Percentiles rank a stretch among this genome's conserved stretches.
These are phyloP conservation scores for Antrodiella citrinella DNA, from an alignment of 768 basidiomycete genomes.

Conservation along the genomic window DNA sequence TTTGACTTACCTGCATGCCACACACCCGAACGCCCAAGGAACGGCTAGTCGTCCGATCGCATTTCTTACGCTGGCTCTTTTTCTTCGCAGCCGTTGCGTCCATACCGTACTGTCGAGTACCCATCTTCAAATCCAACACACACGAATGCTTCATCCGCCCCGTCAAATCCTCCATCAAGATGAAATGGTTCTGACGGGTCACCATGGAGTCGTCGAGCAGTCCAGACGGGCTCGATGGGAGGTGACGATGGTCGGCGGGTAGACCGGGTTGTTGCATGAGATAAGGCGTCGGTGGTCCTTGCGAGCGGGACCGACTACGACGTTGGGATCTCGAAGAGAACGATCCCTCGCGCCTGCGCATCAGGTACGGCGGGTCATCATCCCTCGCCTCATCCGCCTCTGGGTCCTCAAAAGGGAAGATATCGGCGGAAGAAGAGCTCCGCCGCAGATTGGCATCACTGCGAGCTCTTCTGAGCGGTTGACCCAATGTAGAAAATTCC, in stretches of 20 bases:
- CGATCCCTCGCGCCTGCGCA: neutral
- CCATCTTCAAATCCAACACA: constrained; percentile 98
- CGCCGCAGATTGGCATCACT: constrained; percentile 47
- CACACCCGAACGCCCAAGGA: constrained; percentile 89
- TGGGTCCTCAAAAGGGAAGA: constrained; percentile 24
- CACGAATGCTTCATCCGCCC: constrained; percentile 87
- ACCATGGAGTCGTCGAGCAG: constrained; percentile 22
- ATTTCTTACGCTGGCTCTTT: constrained; percentile 98
- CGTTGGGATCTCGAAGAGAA: constrained; percentile 6
- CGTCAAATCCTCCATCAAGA: constrained; percentile 98
- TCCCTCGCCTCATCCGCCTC: constrained; percentile 1
- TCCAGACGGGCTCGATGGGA: constrained; percentile 1
- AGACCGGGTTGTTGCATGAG: constrained; percentile 10
- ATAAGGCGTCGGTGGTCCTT: constrained; percentile 1
- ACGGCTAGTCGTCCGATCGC: constrained; percentile 90
- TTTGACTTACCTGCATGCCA: constrained; percentile 87
- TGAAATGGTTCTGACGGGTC: constrained; percentile 93
- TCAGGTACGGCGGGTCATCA: neutral
- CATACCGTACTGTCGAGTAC: constrained; percentile 97
- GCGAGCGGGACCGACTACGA: constrained; percentile 5
- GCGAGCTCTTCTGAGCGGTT: constrained; percentile 52
- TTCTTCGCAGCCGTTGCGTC: constrained; percentile 90
- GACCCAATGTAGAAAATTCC: constrained; percentile 24
- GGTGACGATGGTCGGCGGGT: constrained; percentile 9
- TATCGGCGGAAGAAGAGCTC: constrained; percentile 22